Evolutionary conservation across 2,329 filamentous ascomycete genomes (phyloP).

Genomic region (Phialocephala sp.): DNA sequence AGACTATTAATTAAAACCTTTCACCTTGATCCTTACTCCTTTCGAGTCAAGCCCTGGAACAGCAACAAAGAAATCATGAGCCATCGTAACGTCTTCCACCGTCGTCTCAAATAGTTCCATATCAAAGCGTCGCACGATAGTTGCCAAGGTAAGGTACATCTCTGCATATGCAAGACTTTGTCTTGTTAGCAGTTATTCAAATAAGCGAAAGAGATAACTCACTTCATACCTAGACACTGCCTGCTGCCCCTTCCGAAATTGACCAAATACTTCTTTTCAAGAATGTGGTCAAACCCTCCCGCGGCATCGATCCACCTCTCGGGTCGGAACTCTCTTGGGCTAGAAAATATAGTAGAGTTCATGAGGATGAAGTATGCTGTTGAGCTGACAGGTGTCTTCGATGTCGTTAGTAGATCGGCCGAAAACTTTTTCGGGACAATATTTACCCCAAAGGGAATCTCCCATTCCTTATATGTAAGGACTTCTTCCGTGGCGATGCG

Average conservation of each 20-base stretch:
- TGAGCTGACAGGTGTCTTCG: constrained; percentile 5
- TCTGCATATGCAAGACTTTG: constrained; percentile 8
- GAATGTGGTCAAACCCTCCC: neutral
- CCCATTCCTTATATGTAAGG: constrained; percentile 3
- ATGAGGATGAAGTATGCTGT: constrained; percentile 10
- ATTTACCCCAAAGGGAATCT: constrained; percentile 2
- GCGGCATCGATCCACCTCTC: neutral
- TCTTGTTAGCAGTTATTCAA: neutral
- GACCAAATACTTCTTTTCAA: constrained; percentile 12
- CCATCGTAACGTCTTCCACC: constrained; percentile 3
- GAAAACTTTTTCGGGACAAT: neutral
- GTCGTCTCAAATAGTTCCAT: constrained; percentile 6
- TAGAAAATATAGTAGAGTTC: neutral
- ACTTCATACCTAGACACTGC: constrained; percentile 9
- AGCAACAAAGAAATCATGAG: constrained; percentile 12
- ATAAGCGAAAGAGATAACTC: neutral
- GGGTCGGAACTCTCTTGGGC: neutral
- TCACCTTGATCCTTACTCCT: constrained; percentile 7
- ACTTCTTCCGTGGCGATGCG: constrained; percentile 2
- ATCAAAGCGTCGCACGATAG: neutral
- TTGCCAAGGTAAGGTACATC: constrained; percentile 7
- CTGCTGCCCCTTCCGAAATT: constrained; percentile 7
- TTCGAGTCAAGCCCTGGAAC: constrained; percentile 8
- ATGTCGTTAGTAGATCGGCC: neutral
- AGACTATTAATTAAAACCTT: neutral